phyloP scores from a whole-genome alignment of 2,329 filamentous ascomycete genomes.

The Colletotrichum horii region DNA sequence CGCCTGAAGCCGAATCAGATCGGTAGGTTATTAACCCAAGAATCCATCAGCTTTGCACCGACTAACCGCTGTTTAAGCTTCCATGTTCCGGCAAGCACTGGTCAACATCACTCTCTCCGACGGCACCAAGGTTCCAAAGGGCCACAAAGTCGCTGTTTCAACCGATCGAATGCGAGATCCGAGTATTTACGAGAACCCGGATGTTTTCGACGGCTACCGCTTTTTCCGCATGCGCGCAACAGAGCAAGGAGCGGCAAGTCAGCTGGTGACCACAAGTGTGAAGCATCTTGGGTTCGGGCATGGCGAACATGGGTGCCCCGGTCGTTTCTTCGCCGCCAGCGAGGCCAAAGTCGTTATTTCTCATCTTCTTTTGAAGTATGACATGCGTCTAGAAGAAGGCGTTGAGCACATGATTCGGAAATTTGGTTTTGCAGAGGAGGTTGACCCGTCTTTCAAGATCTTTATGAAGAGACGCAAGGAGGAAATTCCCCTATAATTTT shows the following conservation, averaged over 20 bases:
- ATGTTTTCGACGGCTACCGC: constrained; percentile 23
- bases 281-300: constrained; percentile 38
- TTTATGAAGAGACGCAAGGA: neutral
- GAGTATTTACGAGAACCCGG: constrained; percentile 19
- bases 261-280: constrained; percentile 31
- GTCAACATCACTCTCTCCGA: constrained; percentile 20
- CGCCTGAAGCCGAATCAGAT: constrained; percentile 22
- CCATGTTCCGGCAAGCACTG: neutral
- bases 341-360: constrained; percentile 34
- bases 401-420: neutral
- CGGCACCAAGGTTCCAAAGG: constrained; percentile 23
- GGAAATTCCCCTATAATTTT: neutral
- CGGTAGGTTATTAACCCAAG: neutral
- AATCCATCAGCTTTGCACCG: neutral
- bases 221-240: constrained; percentile 11
- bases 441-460: neutral
- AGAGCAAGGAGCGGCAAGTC: neutral
- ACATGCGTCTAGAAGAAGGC: constrained; percentile 6
- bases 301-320: constrained; percentile 40
- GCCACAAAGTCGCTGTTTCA: constrained; percentile 5
- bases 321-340: constrained; percentile 39
- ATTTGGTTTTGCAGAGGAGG: neutral
- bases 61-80: neutral
- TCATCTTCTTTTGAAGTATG: constrained; percentile 33
- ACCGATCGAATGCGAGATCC: constrained; percentile 16